These are phyloP conservation scores for Xylariales sp. DNA, from an alignment of 2,329 filamentous ascomycete species.

Conservation along the genomic window DNA sequence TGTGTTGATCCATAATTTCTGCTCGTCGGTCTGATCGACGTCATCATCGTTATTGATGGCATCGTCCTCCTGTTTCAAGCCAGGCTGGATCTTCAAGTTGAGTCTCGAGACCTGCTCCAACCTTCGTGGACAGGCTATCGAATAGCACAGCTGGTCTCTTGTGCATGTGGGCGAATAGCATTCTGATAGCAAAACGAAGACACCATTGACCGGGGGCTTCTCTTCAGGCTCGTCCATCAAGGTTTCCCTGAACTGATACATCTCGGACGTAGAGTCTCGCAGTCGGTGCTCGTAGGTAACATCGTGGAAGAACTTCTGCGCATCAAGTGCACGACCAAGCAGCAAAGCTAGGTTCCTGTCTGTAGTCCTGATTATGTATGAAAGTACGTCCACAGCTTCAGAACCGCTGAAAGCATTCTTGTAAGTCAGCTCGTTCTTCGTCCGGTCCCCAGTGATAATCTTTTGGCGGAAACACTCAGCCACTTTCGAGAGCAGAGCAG, in stretches of 20 bases:
- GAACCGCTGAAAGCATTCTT: conserved; percentile 95
- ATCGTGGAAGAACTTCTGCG: conserved; percentile 98
- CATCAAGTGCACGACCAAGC: conserved; percentile 85
- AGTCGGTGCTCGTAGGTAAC: conserved; percentile 96
- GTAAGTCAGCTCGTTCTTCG: conserved; percentile 95
- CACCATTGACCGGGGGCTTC: conserved; percentile 75
- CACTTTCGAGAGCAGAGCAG: conserved; percentile 87
- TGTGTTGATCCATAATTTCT: conserved; percentile 99
- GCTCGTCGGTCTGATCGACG: conserved; percentile 79
- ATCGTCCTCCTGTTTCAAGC: conserved; percentile 63
- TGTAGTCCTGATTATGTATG: conserved; percentile 94
- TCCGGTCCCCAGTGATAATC: conserved; percentile 78
- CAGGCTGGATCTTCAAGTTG: conserved; percentile 89
- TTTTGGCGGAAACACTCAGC: conserved; percentile 88
- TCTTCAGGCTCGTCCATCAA: conserved; percentile 79
- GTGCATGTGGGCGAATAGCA: conserved; percentile 98
- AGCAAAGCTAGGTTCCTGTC: conserved; percentile 91
- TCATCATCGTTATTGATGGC: conserved; percentile 70
- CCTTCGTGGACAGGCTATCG: conserved; percentile 89
- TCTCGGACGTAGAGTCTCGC: conserved; percentile 87
- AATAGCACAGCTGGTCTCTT: conserved; percentile 92
- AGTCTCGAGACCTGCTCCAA: conserved; percentile 91
- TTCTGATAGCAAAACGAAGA: conserved; percentile 93
- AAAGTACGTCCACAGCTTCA: conserved; percentile 91
- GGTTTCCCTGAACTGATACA: conserved; percentile 95